Evolutionary conservation across 176 grass and related monocot species (phyloP), one percentile per base, ranked within the genome.

Genomic region (Cenchrus fungigraminus): DNA sequence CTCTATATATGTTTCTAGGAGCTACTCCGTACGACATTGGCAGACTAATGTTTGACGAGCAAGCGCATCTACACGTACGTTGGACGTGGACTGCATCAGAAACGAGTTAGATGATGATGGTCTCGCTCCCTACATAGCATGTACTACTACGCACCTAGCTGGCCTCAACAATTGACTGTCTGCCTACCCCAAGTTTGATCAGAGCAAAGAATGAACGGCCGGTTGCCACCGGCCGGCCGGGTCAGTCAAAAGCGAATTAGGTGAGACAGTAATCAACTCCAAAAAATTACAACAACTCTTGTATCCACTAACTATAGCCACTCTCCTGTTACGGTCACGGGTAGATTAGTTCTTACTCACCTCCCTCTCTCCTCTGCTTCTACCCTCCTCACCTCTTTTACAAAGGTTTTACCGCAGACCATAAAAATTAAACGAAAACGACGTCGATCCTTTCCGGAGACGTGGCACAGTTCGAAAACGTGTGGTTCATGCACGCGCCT

Each of bases 171-270:
- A 28, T 5, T 52, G 52, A 78, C 65, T 49, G 53, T 2, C 0
- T 12, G 59, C 59, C 0, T 3, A 12, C 0, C 19, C 59, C n/a
- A 0, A 9, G 50, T 61, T 58, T 70, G 42, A 6, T 69, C 50
- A 40, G 45, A 51, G 32, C 25, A 51, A 17, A 40, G 2, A 5
- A n/a, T 2, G n/a, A 55, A 15, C 10, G 31, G 25, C 2, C 29
- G 45, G 16, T 5, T 25, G 45, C 0, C 22, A 17, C 54, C 54
- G 16, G 16, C 19, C 58, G 0, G 44, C 34, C 34, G 34, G 34
- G 34, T 0, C 22, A 1, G 82, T 84, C 87, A 85, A 85, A 84
- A 28, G n/a, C 25, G 9, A 42, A 81, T 70, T 76, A 46, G n/a
- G 77, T 37, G 64, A 75, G 19, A 42, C 82, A 29, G 6, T 80